Evolutionary conservation across 2,329 filamentous ascomycete species (phyloP).

Genomic region (Teratosphaeria nubilosa): DNA sequence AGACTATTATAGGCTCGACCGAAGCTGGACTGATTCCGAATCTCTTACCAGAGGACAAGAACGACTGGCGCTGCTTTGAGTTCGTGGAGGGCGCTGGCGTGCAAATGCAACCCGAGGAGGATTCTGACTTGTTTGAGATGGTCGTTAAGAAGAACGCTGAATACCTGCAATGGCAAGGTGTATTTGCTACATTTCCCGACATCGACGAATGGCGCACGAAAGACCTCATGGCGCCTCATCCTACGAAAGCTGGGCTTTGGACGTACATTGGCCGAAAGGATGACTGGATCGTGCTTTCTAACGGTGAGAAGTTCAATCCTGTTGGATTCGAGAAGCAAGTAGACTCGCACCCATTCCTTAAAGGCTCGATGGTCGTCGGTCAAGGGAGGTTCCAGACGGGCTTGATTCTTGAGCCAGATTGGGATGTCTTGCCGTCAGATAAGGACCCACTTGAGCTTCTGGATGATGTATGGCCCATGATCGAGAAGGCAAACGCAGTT

Average conservation of each 20-base stretch:
- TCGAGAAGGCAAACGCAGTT: constrained; percentile 34
- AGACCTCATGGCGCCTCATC: constrained; percentile 19
- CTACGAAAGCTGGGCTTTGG: constrained; percentile 16
- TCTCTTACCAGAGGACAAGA: background rate
- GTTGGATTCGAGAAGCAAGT: constrained; percentile 7
- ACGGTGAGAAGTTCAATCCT: constrained; percentile 23
- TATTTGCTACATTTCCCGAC: constrained; percentile 20
- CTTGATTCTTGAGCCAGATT: constrained; percentile 21
- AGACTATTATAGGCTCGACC: constrained; percentile 1
- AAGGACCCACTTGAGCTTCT: constrained; percentile 21
- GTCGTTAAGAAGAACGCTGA: constrained; percentile 1
- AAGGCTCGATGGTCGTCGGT: constrained; percentile 24
- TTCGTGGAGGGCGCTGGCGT: background rate
- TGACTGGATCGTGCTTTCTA: constrained; percentile 21
- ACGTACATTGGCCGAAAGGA: constrained; percentile 16
- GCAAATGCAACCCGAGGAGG: constrained; percentile 1
- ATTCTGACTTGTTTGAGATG: constrained; percentile 1
- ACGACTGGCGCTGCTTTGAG: constrained; percentile 3
- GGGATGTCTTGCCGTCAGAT: background rate
- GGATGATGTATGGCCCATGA: constrained; percentile 35
- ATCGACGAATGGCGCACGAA: constrained; percentile 19
- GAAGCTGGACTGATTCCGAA: constrained; percentile 1
- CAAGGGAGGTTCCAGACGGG: constrained; percentile 19
- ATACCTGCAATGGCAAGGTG: background rate
- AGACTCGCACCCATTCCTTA: constrained; percentile 13